phyloP scores from a whole-genome alignment of 352 stramenopile species.

The Globisporangium megalacanthum region DNA sequence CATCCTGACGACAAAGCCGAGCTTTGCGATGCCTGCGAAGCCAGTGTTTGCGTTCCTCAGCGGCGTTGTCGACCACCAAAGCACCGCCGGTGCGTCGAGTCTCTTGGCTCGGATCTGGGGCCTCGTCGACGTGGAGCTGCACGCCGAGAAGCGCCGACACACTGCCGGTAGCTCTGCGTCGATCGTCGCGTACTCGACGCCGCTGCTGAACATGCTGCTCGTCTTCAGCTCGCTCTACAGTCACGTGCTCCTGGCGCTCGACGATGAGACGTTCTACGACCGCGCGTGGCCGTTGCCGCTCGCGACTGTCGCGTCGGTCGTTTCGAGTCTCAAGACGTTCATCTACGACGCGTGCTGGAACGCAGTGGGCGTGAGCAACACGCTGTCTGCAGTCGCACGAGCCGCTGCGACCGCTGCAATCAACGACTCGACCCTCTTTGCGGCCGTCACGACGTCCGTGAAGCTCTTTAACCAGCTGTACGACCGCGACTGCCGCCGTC shows the following conservation, averaged over 20 bases:
- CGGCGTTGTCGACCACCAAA: constrained; percentile 33
- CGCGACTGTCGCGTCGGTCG: constrained; percentile 33
- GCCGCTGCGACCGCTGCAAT: constrained; percentile 9
- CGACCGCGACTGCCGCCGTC: constrained; percentile 55
- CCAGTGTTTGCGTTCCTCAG: constrained; percentile 50
- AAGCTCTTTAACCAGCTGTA: constrained; percentile 83
- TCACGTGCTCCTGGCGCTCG: constrained; percentile 54
- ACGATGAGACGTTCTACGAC: constrained; percentile 74
- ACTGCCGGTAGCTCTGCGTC: constrained; percentile 5
- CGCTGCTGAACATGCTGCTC: constrained; percentile 36
- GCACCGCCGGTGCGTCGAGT: constrained; percentile 2
- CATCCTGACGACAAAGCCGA: constrained; percentile 36
- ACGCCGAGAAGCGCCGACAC: constrained; percentile 11
- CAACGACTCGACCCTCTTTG: constrained; percentile 30
- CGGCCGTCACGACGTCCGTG: constrained; percentile 47
- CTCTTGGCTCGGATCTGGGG: constrained; percentile 34
- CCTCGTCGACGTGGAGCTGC: constrained; percentile 18
- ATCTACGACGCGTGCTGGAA: constrained; percentile 73
- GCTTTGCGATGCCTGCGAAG: constrained; percentile 34
- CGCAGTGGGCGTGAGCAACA: constrained; percentile 16
- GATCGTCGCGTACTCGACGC: constrained; percentile 15
- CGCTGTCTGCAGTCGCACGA: background rate
- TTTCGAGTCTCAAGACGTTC: constrained; percentile 52
- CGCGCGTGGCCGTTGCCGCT: constrained; percentile 43
- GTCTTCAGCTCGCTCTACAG: constrained; percentile 64